Percentiles rank a stretch among this genome's conserved stretches.
These are phyloP conservation scores for Knufia petricola DNA, from an alignment of 2,329 filamentous ascomycete species.

Conservation along the genomic window DNA sequence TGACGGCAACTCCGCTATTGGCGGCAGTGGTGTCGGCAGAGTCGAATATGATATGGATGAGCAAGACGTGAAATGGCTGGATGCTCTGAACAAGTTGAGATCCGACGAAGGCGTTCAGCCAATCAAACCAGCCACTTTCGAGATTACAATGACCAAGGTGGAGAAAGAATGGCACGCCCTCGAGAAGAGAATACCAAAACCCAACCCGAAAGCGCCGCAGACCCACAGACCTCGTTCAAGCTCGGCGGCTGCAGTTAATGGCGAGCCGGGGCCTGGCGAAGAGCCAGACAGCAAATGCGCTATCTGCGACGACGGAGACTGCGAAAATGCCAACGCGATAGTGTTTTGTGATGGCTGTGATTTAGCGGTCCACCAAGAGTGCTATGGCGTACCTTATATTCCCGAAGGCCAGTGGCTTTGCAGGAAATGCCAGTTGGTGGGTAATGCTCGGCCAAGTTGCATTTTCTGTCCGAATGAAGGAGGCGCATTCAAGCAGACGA, in stretches of 20 bases:
- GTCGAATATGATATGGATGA: conserved; percentile 99
- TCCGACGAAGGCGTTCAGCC: conserved; percentile 64
- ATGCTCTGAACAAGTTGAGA: conserved; percentile 68
- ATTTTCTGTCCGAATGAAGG: conserved; percentile 98
- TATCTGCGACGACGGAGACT: conserved; percentile 98
- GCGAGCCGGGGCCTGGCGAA: conserved; percentile 72
- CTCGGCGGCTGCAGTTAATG: conserved; percentile 89
- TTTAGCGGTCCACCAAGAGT: conserved; percentile 94
- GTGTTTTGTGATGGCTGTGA: conserved; percentile 99
- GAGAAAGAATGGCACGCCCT: conserved; percentile 97
- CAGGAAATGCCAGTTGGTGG: conserved; percentile 90
- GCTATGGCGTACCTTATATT: conserved; percentile 96
- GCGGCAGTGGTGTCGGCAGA: conserved; percentile 54
- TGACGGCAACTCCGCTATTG: conserved; percentile 46
- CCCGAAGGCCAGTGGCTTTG: conserved; percentile 98
- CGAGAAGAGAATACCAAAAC: conserved; percentile 93
- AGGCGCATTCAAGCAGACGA: conserved; percentile 97
- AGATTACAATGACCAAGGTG: conserved; percentile 97
- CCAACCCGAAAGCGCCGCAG: conserved; percentile 90
- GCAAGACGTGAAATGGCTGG: conserved; percentile 94
- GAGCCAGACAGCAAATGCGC: conserved; percentile 96
- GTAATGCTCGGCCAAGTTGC: conserved; percentile 83
- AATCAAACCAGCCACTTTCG: conserved; percentile 88
- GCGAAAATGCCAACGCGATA: conserved; percentile 97
- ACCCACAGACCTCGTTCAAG: conserved; percentile 87